A percentile compares a stretch with the other conserved stretches of the same genome.
phyloP scores from a whole-genome alignment of 2,329 filamentous ascomycete genomes.

The Aspergillus transmontanensis region DNA sequence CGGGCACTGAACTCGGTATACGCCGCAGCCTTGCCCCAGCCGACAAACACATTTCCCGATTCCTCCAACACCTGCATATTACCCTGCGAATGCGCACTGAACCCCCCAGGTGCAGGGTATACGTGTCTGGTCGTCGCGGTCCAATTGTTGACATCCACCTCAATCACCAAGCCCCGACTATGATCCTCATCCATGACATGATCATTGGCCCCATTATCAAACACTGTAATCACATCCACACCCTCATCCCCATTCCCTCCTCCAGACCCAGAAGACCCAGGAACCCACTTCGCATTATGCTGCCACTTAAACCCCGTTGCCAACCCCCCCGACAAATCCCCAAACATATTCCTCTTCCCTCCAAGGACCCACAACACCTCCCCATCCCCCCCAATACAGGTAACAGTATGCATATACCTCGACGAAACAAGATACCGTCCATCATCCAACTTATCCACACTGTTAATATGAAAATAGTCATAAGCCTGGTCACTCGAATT shows the following conservation, averaged over 20 bases:
- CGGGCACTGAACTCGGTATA: conserved; percentile 35
- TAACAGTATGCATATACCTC: conserved; percentile 1
- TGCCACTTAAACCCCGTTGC: conserved; percentile 32
- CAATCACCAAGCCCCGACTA: conserved; percentile 26
- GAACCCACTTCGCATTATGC: conserved; percentile 32
- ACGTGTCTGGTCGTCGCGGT: conserved; percentile 22
- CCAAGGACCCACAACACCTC: conserved; percentile 31
- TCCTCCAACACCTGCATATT: conserved; percentile 24
- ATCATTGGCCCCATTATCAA: conserved; percentile 30
- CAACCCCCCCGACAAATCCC: conserved; percentile 21
- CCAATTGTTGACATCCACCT: conserved; percentile 19
- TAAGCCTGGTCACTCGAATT: neutral
- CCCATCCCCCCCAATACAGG: conserved; percentile 21
- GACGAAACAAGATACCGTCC: conserved; percentile 5
- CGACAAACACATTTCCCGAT: conserved; percentile 28
- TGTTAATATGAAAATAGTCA: conserved; percentile 22
- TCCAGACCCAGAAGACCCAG: too few relatives aligned
- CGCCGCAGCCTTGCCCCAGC: conserved; percentile 33
- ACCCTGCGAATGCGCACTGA: conserved; percentile 24
- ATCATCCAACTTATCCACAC: conserved; percentile 52
- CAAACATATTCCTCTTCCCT: conserved; percentile 33
- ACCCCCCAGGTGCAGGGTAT: conserved; percentile 7
- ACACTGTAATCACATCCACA: conserved; percentile 22
- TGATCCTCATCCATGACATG: conserved; percentile 14
- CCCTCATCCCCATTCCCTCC: neutral